phyloP scores from a whole-genome alignment of 73 alveolate species.

The Uronychia setigera region DNA sequence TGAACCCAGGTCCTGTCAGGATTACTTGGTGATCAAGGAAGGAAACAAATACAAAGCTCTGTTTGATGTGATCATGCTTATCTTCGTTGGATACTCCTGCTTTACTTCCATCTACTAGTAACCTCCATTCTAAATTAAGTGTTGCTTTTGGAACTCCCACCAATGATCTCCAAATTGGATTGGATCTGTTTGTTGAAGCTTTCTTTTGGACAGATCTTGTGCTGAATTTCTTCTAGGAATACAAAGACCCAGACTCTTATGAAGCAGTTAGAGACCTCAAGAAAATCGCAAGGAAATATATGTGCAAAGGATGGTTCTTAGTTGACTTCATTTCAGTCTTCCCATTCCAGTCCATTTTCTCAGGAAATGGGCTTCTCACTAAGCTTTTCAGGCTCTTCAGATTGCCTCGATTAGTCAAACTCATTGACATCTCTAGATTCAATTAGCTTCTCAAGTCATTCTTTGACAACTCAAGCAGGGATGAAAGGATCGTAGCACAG shows the following conservation, averaged over 20 bases:
- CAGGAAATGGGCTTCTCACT: conserved; percentile 28
- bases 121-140: neutral
- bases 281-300: conserved; percentile 71
- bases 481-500: conserved; percentile 76
- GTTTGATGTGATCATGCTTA: conserved; percentile 46
- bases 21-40: conserved; percentile 30
- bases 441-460: conserved; percentile 76
- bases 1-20: neutral
- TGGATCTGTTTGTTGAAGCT: conserved; percentile 31
- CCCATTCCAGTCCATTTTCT: conserved; percentile 35
- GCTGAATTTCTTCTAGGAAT: conserved; percentile 65
- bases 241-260: conserved; percentile 82
- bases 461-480: conserved; percentile 64
- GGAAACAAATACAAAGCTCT: conserved; percentile 48
- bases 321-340: conserved; percentile 47
- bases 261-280: conserved; percentile 66
- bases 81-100: conserved; percentile 57
- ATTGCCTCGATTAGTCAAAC: conserved; percentile 78
- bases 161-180: neutral
- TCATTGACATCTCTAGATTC: conserved; percentile 81
- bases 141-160: neutral
- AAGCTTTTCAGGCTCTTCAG: conserved; percentile 80
- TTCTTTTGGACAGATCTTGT: conserved; percentile 37
- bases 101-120: conserved; percentile 36
- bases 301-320: conserved; percentile 51